These are phyloP conservation scores for Pelagomonas calceolata DNA, from an alignment of 108 stramenopile genomes.

Conservation along the genomic window DNA sequence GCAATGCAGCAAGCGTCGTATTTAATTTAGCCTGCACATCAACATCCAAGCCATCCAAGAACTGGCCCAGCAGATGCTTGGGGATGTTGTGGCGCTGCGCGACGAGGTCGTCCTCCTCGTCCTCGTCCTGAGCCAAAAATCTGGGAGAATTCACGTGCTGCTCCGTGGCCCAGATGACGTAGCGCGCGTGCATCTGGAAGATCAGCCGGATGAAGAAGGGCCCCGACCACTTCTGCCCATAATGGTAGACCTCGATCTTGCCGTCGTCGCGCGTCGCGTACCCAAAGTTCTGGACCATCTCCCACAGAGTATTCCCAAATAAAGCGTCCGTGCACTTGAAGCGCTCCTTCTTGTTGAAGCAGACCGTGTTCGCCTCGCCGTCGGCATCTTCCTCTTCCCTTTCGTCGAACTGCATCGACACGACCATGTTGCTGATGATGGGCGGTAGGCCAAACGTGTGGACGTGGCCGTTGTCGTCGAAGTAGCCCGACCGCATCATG, in stretches of 20 bases:
- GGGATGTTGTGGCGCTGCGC: no score
- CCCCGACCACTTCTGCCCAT: conserved; percentile 31
- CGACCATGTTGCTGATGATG: conserved; percentile 16
- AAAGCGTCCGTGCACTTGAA: conserved; percentile 24
- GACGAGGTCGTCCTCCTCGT: no score
- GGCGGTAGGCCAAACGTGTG: conserved; percentile 30
- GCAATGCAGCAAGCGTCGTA: no score
- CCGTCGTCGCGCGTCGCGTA: conserved; percentile 22
- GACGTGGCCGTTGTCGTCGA: conserved; percentile 36
- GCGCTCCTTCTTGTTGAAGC: conserved; percentile 42
- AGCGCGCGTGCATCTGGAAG: conserved; percentile 29
- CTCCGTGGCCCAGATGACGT: conserved; percentile 28
- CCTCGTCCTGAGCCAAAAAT: conserved; percentile 3
- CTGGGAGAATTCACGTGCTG: conserved; percentile 38
- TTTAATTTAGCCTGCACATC: no score
- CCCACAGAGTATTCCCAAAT: conserved; percentile 28
- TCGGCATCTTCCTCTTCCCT: conserved; percentile 13
- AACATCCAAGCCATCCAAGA: no score
- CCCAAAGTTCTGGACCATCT: conserved; percentile 40
- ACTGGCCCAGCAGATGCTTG: no score
- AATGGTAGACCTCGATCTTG: conserved; percentile 25
- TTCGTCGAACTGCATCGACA: conserved; percentile 38
- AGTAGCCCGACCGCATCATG: conserved; percentile 39
- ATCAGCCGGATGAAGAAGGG: conserved; percentile 22
- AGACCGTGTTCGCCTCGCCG: background rate